phyloP scores from a whole-genome alignment of 306 rosid genomes.

The Vigna angularis region DNA sequence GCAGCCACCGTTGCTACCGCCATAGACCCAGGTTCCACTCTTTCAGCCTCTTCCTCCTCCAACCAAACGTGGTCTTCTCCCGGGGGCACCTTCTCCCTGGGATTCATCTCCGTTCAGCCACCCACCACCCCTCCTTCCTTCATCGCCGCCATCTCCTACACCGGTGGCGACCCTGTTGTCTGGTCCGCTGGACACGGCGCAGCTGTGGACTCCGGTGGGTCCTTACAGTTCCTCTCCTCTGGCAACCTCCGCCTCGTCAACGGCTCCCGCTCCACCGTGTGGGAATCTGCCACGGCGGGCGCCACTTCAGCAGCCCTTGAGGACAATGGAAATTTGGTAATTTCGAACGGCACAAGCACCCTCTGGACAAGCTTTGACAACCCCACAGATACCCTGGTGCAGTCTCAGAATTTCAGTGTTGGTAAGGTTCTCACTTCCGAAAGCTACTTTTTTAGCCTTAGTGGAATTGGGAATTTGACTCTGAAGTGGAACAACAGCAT shows the following conservation, averaged over 20 bases:
- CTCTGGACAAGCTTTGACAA: conserved; percentile 76
- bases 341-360: conserved; percentile 41
- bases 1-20: conserved; percentile 2
- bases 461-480: conserved; percentile 53
- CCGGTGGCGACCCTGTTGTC: conserved; percentile 61
- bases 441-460: conserved; percentile 55
- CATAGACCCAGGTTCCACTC: conserved; percentile 57
- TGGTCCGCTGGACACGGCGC: conserved; percentile 65
- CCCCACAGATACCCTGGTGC: conserved; percentile 71
- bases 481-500: conserved; percentile 62
- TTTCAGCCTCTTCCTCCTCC: conserved; percentile 56
- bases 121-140: conserved; percentile 61
- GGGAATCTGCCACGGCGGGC: conserved; percentile 66
- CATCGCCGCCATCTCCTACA: conserved; percentile 58
- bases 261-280: conserved; percentile 63
- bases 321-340: conserved; percentile 60
- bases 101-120: conserved; percentile 55
- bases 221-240: conserved; percentile 56
- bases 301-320: conserved; percentile 60
- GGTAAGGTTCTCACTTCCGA: conserved; percentile 60
- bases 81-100: conserved; percentile 49
- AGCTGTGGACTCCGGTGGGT: conserved; percentile 60
- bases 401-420: conserved; percentile 61
- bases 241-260: conserved; percentile 67
- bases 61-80: conserved; percentile 60